A percentile compares a stretch with the other conserved stretches of the same genome.
These are phyloP conservation scores for Rhizopogon hawkerae DNA, from an alignment of 1,284 basidiomycete genomes.

Conservation along the genomic window DNA sequence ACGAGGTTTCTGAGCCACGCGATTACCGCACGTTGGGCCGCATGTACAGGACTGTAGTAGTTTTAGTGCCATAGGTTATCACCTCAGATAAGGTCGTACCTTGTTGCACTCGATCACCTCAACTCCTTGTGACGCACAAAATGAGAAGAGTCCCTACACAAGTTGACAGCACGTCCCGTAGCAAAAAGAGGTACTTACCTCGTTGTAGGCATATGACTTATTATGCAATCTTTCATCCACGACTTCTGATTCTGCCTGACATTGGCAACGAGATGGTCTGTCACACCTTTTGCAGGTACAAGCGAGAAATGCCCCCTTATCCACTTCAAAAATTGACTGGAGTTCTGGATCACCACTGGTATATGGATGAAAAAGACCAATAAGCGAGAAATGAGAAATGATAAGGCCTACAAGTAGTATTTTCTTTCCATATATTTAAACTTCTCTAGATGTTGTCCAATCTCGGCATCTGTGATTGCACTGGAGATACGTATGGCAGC, in stretches of 20 bases:
- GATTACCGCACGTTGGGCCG: constrained; percentile 36
- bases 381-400: background rate
- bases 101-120: constrained; percentile 57
- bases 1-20: constrained; percentile 45
- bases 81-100: constrained; percentile 24
- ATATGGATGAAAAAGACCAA: constrained; percentile 1
- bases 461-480: constrained; percentile 37
- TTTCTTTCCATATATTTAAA: constrained; percentile 47
- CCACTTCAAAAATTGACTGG: constrained; percentile 17
- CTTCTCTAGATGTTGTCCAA: constrained; percentile 32
- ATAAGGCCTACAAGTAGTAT: constrained; percentile 37
- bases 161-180: background rate
- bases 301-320: constrained; percentile 18
- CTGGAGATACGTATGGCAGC: constrained; percentile 41
- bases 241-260: constrained; percentile 25
- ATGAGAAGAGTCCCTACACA: constrained; percentile 41
- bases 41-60: constrained; percentile 37
- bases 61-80: constrained; percentile 1
- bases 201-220: constrained; percentile 35
- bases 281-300: constrained; percentile 29
- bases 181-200: constrained; percentile 20
- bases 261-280: constrained; percentile 23
- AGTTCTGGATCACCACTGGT: constrained; percentile 12
- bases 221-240: constrained; percentile 14
- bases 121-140: constrained; percentile 33